Conservation (phyloP, 495 filamentous ascomycete genomes). For the Neurospora sp. region DNA sequence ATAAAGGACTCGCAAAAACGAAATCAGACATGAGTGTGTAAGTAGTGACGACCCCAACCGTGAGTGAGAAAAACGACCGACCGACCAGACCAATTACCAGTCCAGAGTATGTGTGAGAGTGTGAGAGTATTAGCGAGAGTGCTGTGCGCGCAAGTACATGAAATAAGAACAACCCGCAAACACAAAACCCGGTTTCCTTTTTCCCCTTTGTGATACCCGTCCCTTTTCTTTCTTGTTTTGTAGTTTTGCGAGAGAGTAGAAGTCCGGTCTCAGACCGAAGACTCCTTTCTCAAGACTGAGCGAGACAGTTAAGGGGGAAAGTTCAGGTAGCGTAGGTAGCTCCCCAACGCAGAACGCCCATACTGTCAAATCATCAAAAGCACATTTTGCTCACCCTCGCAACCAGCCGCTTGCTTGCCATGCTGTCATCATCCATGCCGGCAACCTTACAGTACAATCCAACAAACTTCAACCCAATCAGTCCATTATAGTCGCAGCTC, state of each 20-base stretch:
- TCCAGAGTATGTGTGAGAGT: neutral
- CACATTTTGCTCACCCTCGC: neutral
- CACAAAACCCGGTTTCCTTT: neutral
- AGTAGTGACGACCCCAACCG: neutral
- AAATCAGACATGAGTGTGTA: neutral
- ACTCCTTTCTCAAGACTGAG: neutral
- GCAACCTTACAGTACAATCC: neutral
- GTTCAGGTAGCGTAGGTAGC: neutral
- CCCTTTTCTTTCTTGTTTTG: neutral
- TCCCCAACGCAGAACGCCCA: neutral
- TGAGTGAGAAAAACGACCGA: neutral
- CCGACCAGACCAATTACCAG: neutral
- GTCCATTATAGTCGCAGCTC: constrained; percentile 62
- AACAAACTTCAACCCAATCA: neutral
- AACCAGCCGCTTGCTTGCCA: neutral
- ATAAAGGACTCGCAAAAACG: neutral
- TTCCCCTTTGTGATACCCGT: neutral
- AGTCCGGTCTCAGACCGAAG: neutral
- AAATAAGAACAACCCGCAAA: neutral
- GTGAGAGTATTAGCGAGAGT: neutral
- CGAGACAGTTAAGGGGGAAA: neutral
- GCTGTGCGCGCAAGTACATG: neutral
- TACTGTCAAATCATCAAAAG: neutral
- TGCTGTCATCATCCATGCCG: neutral
- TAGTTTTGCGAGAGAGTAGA: neutral